Percentiles rank a stretch among this genome's conserved stretches.
Evolutionary conservation across 2,329 filamentous ascomycete genomes (phyloP).

Genomic region (Metarhizium album): DNA sequence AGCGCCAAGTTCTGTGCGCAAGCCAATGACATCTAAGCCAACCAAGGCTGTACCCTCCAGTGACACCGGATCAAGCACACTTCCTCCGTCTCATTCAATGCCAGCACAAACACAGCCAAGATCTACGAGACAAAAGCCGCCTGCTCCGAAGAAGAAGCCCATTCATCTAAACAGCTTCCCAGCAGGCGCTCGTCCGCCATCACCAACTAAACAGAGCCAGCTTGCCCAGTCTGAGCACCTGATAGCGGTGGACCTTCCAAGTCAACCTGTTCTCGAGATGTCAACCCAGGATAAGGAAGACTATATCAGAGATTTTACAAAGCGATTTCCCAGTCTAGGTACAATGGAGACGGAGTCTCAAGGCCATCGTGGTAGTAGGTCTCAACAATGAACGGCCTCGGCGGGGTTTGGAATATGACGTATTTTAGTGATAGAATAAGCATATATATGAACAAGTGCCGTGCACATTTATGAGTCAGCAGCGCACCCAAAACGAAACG

Average conservation of each 20-base stretch:
- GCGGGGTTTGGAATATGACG: slow-evolving; percentile 4
- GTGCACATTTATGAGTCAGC: not conserved
- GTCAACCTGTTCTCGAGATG: slow-evolving; percentile 43
- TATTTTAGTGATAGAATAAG: slow-evolving; percentile 7
- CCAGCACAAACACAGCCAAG: slow-evolving; percentile 13
- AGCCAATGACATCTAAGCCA: slow-evolving; percentile 24
- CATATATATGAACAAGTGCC: slow-evolving; percentile 1
- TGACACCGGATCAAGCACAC: not conserved
- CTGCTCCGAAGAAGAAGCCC: slow-evolving; percentile 52
- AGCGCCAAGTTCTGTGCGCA: slow-evolving; percentile 37
- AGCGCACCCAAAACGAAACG: not conserved
- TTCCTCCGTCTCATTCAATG: slow-evolving; percentile 14
- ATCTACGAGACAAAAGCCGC: slow-evolving; percentile 29
- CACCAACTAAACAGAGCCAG: slow-evolving; percentile 32
- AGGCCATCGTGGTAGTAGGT: slow-evolving; percentile 22
- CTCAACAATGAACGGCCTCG: slow-evolving; percentile 10
- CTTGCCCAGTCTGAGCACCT: slow-evolving; percentile 24
- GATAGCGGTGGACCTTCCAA: slow-evolving; percentile 35
- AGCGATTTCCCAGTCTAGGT: slow-evolving; percentile 75
- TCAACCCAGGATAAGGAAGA: slow-evolving; percentile 50
- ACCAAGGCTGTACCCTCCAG: not conserved
- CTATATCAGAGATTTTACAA: slow-evolving; percentile 61
- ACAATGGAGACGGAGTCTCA: slow-evolving; percentile 78
- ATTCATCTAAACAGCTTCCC: slow-evolving; percentile 47
- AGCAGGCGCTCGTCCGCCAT: slow-evolving; percentile 30